Evolutionary conservation across 768 basidiomycete genomes (phyloP).

Genomic region (Xerocomus brunneocitrinus): DNA sequence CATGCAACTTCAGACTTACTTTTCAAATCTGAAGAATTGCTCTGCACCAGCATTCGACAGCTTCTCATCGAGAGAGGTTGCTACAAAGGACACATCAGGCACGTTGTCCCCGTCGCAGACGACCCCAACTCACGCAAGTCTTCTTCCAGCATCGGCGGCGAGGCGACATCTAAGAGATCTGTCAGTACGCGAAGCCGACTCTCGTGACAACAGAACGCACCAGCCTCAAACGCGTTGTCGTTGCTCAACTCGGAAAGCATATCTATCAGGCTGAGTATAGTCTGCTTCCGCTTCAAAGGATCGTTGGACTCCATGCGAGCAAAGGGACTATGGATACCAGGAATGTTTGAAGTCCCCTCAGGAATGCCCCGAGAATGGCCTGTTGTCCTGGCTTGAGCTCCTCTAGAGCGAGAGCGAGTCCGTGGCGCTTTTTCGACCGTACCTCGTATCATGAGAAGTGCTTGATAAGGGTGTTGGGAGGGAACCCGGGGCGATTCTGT

Average conservation of each 20-base stretch:
- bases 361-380: constrained; percentile 27
- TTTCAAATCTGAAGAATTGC: constrained; percentile 45
- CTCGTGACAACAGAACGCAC: constrained; percentile 22
- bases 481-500: constrained; percentile 21
- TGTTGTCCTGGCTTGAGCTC: constrained; percentile 23
- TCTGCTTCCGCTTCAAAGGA: constrained; percentile 40
- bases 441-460: constrained; percentile 30
- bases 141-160: constrained; percentile 39
- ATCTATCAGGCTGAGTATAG: constrained; percentile 44
- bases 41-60: constrained; percentile 47
- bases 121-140: constrained; percentile 34
- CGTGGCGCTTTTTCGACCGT: constrained; percentile 25
- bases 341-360: constrained; percentile 23
- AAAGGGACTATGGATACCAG: constrained; percentile 24
- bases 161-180: constrained; percentile 19
- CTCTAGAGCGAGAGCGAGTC: constrained; percentile 25
- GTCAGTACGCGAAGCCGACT: constrained; percentile 6
- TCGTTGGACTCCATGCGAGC: constrained; percentile 26
- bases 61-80: constrained; percentile 47
- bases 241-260: constrained; percentile 41
- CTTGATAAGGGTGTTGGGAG: constrained; percentile 21
- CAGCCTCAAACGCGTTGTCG: constrained; percentile 33
- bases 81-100: constrained; percentile 13
- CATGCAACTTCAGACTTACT: constrained; percentile 25
- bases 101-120: constrained; percentile 3